Evolutionary conservation across 148 eudicot genomes (phyloP).

Genomic region (Rhododendron simsii): DNA sequence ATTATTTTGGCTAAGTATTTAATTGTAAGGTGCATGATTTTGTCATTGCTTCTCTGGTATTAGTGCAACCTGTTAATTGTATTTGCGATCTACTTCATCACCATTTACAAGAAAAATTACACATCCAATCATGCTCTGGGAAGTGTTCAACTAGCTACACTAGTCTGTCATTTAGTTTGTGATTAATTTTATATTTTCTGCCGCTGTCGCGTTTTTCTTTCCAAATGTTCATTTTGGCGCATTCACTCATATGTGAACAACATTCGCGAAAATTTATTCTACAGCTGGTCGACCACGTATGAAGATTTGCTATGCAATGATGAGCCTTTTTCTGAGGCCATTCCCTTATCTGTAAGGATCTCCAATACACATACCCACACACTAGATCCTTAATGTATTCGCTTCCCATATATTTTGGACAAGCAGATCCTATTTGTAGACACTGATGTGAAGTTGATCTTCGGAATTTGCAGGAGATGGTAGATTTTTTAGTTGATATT

Average conservation of each 20-base stretch:
- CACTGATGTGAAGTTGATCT: background rate
- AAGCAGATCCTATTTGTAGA: background rate
- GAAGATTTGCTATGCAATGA: slow-evolving; percentile 42
- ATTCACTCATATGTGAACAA: background rate
- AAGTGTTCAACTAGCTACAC: background rate
- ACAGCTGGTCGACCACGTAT: slow-evolving; percentile 52
- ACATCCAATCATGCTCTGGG: background rate
- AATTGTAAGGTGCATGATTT: slow-evolving; percentile 27
- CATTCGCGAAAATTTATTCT: background rate
- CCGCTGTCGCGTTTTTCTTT: background rate
- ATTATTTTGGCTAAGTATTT: background rate
- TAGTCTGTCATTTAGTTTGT: background rate
- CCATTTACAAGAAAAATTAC: background rate
- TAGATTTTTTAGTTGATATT: slow-evolving; percentile 47
- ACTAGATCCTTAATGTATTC: background rate
- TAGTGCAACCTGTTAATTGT: background rate
- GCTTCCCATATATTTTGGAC: background rate
- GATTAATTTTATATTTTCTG: background rate
- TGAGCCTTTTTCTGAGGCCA: slow-evolving; percentile 38
- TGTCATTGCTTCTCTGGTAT: background rate
- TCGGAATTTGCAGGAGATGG: slow-evolving; percentile 44
- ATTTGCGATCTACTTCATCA: background rate
- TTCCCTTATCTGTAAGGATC: slow-evolving; percentile 43
- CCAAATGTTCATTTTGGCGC: background rate
- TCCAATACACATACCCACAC: background rate